Conservation (phyloP, 2,329 filamentous ascomycete species). For the Hirsutella minnesotensis region DNA sequence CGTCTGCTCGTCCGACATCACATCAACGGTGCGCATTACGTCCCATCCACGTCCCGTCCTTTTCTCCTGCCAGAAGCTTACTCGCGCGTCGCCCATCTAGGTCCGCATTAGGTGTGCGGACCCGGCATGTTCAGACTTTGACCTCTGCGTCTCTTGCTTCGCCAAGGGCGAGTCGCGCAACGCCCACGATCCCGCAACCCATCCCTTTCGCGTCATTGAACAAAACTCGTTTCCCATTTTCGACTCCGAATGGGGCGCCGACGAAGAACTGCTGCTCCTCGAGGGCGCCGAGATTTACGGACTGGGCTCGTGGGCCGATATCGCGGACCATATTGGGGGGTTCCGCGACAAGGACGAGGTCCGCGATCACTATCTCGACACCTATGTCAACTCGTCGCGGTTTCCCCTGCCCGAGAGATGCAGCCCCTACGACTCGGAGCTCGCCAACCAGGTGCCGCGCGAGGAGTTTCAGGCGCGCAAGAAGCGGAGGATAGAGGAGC, state of each 20-base stretch:
- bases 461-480: conserved; percentile 90
- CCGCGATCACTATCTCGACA: conserved; percentile 81
- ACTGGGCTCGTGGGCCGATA: conserved; percentile 92
- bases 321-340: conserved; percentile 94
- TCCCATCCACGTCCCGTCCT: background rate
- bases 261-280: conserved; percentile 85
- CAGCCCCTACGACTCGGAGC: conserved; percentile 65
- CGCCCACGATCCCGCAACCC: conserved; percentile 74
- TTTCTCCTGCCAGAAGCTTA: background rate
- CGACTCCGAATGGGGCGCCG: conserved; percentile 87
- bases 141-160: conserved; percentile 94
- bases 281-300: conserved; percentile 96
- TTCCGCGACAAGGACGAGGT: conserved; percentile 93
- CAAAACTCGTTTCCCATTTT: conserved; percentile 98
- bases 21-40: conserved; percentile 67
- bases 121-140: conserved; percentile 77
- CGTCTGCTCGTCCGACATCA: conserved; percentile 92
- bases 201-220: conserved; percentile 88
- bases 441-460: conserved; percentile 71
- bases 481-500: conserved; percentile 84
- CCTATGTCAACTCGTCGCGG: conserved; percentile 69
- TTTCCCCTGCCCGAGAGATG: conserved; percentile 85
- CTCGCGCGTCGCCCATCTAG: conserved; percentile 30
- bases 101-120: conserved; percentile 91
- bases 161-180: conserved; percentile 68